Conservation (phyloP, 345 rosid genomes). For the Zanthoxylum bungeanum region DNA sequence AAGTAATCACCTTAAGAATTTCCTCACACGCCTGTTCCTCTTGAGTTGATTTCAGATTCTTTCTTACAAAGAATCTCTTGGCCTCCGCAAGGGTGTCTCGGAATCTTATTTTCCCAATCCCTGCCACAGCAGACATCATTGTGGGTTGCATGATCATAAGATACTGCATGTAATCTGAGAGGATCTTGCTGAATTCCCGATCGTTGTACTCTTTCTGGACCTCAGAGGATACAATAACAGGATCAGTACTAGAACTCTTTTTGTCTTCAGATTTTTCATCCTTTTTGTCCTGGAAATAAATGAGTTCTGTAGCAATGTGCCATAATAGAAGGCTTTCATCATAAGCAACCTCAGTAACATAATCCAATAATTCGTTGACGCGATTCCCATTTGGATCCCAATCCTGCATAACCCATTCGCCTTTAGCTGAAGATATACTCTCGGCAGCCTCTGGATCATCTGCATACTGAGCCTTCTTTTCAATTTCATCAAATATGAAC, state of each 20-base stretch:
- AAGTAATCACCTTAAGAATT: constrained; percentile 23
- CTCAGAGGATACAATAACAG: too few species aligned
- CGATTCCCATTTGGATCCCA: too few species aligned
- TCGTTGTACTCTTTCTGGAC: too few species aligned
- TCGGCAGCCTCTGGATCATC: too few species aligned
- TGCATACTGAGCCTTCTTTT: background rate
- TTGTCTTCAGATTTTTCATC: background rate
- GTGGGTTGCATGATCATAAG: too few species aligned
- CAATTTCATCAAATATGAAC: background rate
- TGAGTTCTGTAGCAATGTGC: constrained; percentile 64
- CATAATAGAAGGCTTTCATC: constrained; percentile 49
- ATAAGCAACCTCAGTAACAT: constrained; percentile 33
- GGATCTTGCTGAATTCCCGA: constrained; percentile 28
- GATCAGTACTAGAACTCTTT: too few species aligned
- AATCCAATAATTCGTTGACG: constrained; percentile 28
- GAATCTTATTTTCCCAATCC: constrained; percentile 49
- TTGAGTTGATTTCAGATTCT: background rate
- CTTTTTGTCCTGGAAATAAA: constrained; percentile 31
- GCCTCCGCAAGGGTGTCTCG: constrained; percentile 51
- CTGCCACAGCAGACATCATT: constrained; percentile 53
- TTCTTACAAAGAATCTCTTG: constrained; percentile 32
- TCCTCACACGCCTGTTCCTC: constrained; percentile 17
- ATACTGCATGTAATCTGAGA: constrained; percentile 65
- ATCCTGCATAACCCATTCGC: too few species aligned
- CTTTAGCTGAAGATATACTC: too few species aligned